Percentiles rank a stretch among this genome's conserved stretches.
These are phyloP conservation scores for Beta vulgaris DNA, from an alignment of 148 eudicot genomes.

Conservation along the genomic window DNA sequence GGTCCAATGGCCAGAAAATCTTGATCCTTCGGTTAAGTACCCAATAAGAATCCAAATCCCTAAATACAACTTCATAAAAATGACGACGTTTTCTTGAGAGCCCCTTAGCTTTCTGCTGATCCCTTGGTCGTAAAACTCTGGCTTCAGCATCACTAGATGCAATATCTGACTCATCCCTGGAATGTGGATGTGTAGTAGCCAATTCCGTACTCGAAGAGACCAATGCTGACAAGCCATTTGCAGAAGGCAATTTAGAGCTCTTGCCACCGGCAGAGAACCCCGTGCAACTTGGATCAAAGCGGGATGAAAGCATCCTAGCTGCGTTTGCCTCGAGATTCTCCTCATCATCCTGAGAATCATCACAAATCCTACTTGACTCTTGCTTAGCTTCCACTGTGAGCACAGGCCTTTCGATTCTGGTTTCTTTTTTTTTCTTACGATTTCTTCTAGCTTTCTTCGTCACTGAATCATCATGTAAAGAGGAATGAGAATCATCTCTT, in stretches of 20 bases:
- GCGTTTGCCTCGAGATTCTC: conserved; percentile 95
- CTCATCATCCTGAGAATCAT: conserved; percentile 62
- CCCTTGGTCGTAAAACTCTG: conserved; percentile 64
- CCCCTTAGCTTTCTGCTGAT: conserved; percentile 48
- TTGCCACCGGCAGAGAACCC: conserved; percentile 46
- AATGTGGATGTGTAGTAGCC: conserved; percentile 25
- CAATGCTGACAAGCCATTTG: conserved; percentile 34
- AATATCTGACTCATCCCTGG: conserved; percentile 36
- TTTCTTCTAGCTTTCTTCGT: conserved; percentile 39
- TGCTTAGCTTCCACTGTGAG: conserved; percentile 34
- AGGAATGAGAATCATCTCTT: conserved; percentile 36
- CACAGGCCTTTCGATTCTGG: conserved; percentile 30
- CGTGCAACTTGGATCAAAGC: conserved; percentile 89
- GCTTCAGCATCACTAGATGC: conserved; percentile 52
- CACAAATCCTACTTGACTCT: conserved; percentile 26
- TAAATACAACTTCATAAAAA: conserved; percentile 62
- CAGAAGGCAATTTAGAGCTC: conserved; percentile 35
- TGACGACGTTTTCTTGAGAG: conserved; percentile 56
- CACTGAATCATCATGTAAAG: conserved; percentile 39
- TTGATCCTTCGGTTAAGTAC: conserved; percentile 69
- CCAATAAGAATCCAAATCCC: conserved; percentile 68
- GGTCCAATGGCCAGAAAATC: conserved; percentile 92
- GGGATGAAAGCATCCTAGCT: conserved; percentile 95
- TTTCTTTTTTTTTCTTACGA: conserved; percentile 44
- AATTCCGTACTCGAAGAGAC: conserved; percentile 32